A percentile compares a stretch with the other conserved stretches of the same genome.
Evolutionary conservation across 768 basidiomycete genomes (phyloP).

Genomic region (Grammothele lineata): DNA sequence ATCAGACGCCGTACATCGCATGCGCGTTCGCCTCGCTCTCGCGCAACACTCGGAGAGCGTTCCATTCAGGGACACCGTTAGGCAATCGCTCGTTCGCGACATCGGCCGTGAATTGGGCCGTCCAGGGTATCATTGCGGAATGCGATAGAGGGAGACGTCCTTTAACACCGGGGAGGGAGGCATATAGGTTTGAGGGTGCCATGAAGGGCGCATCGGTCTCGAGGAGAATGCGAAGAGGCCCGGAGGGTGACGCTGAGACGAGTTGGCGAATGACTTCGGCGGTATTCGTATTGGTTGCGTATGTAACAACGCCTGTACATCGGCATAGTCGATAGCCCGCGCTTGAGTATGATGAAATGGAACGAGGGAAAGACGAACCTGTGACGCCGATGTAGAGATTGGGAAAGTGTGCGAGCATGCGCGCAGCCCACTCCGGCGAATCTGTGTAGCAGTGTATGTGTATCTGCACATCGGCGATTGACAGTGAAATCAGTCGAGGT

Average conservation of each 20-base stretch:
- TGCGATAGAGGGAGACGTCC: conserved; percentile 67
- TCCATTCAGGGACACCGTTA: conserved; percentile 34
- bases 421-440: conserved; percentile 64
- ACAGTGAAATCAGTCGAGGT: background rate
- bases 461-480: conserved; percentile 40
- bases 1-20: conserved; percentile 49
- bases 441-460: conserved; percentile 91
- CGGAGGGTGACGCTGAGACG: conserved; percentile 15
- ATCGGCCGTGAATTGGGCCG: conserved; percentile 66
- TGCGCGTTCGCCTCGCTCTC: conserved; percentile 63
- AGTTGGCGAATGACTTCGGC: conserved; percentile 54
- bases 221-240: conserved; percentile 42
- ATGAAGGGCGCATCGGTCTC: conserved; percentile 91
- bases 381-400: conserved; percentile 85
- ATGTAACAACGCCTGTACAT: conserved; percentile 69
- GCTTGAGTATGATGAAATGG: conserved; percentile 51
- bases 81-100: conserved; percentile 29
- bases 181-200: conserved; percentile 73
- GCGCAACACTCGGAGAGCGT: conserved; percentile 52
- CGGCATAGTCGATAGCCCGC: background rate
- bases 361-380: conserved; percentile 50
- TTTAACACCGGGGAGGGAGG: conserved; percentile 44
- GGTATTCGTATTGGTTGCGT: conserved; percentile 70
- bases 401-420: conserved; percentile 71
- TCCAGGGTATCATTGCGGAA: conserved; percentile 83